phyloP scores from a whole-genome alignment of 202 grass and related monocot species.

The Zizania palustris region DNA sequence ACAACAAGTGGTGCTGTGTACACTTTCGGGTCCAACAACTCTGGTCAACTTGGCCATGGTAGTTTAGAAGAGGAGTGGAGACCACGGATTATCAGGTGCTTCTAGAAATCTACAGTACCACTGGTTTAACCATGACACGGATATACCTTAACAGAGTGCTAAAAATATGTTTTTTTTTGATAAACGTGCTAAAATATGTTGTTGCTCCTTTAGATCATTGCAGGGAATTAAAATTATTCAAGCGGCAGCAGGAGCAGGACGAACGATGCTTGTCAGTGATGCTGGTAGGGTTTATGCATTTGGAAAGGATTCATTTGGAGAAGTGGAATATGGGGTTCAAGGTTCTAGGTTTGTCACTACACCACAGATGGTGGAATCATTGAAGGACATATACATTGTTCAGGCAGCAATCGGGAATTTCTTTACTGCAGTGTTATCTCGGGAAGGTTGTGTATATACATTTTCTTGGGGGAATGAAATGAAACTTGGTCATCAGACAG shows the following conservation, averaged over 20 bases:
- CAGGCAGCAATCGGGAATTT: slow-evolving; percentile 94
- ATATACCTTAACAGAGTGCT: slow-evolving; percentile 29
- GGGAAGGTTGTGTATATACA: slow-evolving; percentile 80
- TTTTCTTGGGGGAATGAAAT: slow-evolving; percentile 83
- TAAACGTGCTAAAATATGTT: slow-evolving; percentile 32
- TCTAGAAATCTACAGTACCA: slow-evolving; percentile 49
- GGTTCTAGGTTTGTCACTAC: slow-evolving; percentile 65
- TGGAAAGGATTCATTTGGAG: slow-evolving; percentile 89
- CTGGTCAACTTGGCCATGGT: slow-evolving; percentile 85
- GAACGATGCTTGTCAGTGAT: slow-evolving; percentile 84
- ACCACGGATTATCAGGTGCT: slow-evolving; percentile 75
- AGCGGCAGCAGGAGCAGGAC: slow-evolving; percentile 68
- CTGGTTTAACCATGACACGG: slow-evolving; percentile 33
- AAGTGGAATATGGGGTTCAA: slow-evolving; percentile 69
- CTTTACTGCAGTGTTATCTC: slow-evolving; percentile 85
- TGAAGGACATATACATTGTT: slow-evolving; percentile 77
- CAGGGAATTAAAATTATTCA: slow-evolving; percentile 92
- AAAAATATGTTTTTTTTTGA: slow-evolving; percentile 28
- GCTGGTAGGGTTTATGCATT: slow-evolving; percentile 81
- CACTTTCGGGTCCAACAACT: slow-evolving; percentile 86
- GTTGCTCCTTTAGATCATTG: slow-evolving; percentile 61
- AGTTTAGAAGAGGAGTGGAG: slow-evolving; percentile 83
- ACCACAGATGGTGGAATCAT: slow-evolving; percentile 75
- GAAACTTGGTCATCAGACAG: slow-evolving; percentile 86
- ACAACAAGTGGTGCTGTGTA: slow-evolving; percentile 64